Evolutionary conservation across 768 basidiomycete genomes (phyloP), one percentile per base, ranked within the genome.

Genomic region (Cyclocybe cylindracea): DNA sequence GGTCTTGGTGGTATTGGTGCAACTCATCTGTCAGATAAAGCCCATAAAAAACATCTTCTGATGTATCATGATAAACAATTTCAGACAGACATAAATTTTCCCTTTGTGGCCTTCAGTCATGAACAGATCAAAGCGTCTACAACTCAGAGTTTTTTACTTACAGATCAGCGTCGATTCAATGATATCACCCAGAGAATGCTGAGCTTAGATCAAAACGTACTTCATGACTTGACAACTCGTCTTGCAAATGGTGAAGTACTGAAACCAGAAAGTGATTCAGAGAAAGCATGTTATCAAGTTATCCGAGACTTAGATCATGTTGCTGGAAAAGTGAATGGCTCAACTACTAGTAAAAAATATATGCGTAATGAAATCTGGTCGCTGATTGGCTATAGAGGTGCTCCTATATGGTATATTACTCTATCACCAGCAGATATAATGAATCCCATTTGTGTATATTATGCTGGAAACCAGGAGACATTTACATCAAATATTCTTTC

Each of bases 21-120:
- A 16, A 46, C 18, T 4, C 38, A 24, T 10, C n/a, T 59, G 39
- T 58, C 63, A 18, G 54, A 58, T 24, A 40, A 32, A 10, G 51
- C n/a, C 7, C 69, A 72, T 49, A 69, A 68, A 54, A 39, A 43
- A 44, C 36, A 53, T n/a, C 42, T 67, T 2, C 38, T 75, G 6
- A 66, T 70, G 67, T 78, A 74, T 51, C 64, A 71, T 56, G 75
- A 76, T 43, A 71, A 72, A 16, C 47, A 66, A 0, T 75, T 71
- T 61, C 72, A 77, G 52, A 53, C 39, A 3, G 73, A 77, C 51
- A 9, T 51, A 1, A 56, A 61, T 36, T 79, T 74, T 54, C 64
- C 69, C 0, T 67, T 77, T 32, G 52, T 74, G 11, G 69, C 64
- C 0, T 77, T 75, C 50, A 75, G 66, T 49, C 72, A 77, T 40